Evolutionary conservation across 148 eudicot species (phyloP), one percentile per base, ranked within the genome.

Genomic region (Heliamphora exappendiculata): DNA sequence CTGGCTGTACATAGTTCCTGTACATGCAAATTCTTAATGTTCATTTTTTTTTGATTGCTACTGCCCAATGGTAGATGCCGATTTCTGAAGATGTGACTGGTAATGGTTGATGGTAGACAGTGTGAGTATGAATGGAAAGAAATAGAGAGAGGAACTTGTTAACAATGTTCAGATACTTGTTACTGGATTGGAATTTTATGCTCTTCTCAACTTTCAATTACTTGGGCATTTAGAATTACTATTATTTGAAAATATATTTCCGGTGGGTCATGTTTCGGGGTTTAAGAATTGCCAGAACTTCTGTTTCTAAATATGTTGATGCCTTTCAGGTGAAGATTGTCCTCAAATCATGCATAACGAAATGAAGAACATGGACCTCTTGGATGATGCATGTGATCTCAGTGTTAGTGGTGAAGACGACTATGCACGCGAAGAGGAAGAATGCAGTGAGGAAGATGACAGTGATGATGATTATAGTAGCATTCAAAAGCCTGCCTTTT

Each of bases 401-500:
- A 53, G 45, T 75, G 84, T 49, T 49, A 60, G 39, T 79, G 86
- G 75, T 44, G 54, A 67, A 66, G 68, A 55, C 59, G 78, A 44
- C 36, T 13, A 17, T 22, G 64, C 68, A 64, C 78, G 63, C 72
- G 73, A 36, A 57, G 82, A 66, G 22, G 91, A 39, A 37, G 93
- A 88, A 37, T 90, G 72, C 79, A 45, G 68, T 42, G 92, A 87
- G 79, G 88, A 84, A 70, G 93, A 92, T 70, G 89, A 87, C 49
- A 88, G 89, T 81, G 93, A 89, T 83, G 93, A 85, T 76, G 97
- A 88, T 50, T 91, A 81, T 51, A 80, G 79, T 65, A 78, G 86
- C 85, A 90, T 94, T 74, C 91, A 82, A 72, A 87, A 85, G 75
- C 96, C 92, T 78, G 97, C 98, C 22, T 92, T 94, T 84, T 74